Conservation (phyloP, 192 early-diverging fungal genomes). For the Backusella tarrabulga region DNA sequence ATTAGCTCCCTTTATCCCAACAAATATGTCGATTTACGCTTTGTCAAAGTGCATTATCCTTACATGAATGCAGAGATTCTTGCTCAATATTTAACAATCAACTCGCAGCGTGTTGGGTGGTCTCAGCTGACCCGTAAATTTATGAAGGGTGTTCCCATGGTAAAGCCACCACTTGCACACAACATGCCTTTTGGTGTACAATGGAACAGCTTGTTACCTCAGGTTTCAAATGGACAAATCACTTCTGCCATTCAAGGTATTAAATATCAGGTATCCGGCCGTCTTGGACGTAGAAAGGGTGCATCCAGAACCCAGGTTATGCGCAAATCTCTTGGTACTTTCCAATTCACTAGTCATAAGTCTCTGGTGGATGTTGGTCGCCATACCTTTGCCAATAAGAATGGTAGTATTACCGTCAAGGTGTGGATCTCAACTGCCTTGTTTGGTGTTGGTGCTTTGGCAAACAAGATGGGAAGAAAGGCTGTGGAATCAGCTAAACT, state of each 20-base stretch:
- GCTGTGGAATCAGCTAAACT: slow-evolving; percentile 12
- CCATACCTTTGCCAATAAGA: slow-evolving; percentile 41
- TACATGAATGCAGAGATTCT: slow-evolving; percentile 44
- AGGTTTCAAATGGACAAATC: slow-evolving; percentile 27
- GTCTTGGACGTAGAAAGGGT: slow-evolving; percentile 37
- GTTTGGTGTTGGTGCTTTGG: slow-evolving; percentile 37
- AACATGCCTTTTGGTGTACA: slow-evolving; percentile 33
- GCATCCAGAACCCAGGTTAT: slow-evolving; percentile 33
- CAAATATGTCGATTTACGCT: slow-evolving; percentile 37
- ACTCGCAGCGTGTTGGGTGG: slow-evolving; percentile 34
- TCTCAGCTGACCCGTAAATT: slow-evolving; percentile 38
- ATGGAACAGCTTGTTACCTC: slow-evolving; percentile 39
- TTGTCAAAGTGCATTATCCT: slow-evolving; percentile 36
- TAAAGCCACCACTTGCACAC: slow-evolving; percentile 37
- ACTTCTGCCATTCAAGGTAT: slow-evolving; percentile 41
- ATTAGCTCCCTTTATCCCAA: slow-evolving; percentile 30
- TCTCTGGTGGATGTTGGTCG: slow-evolving; percentile 38
- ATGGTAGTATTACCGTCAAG: slow-evolving; percentile 43
- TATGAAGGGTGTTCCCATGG: slow-evolving; percentile 38
- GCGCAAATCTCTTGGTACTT: slow-evolving; percentile 41
- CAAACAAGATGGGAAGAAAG: slow-evolving; percentile 26
- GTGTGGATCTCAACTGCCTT: slow-evolving; percentile 39
- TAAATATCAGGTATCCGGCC: slow-evolving; percentile 40
- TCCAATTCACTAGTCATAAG: slow-evolving; percentile 40
- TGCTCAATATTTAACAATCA: slow-evolving; percentile 38